Percentiles rank a stretch among this genome's conserved stretches.
Evolutionary conservation across 805 yeast genomes (phyloP).

Genomic region (Isabelozyma rhagii): DNA sequence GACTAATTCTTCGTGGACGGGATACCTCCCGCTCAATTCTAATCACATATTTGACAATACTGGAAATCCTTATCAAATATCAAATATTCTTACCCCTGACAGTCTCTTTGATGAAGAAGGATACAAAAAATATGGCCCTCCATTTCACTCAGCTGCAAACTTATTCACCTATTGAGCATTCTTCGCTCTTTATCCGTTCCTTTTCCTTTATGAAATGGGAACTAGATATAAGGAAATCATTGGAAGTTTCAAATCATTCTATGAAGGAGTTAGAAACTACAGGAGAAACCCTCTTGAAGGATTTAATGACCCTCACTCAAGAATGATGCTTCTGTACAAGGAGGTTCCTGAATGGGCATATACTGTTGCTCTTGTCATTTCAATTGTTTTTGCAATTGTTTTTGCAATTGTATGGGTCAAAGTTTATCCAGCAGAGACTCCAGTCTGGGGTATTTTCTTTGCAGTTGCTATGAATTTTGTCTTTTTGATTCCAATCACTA

Average conservation of each 20-base stretch:
- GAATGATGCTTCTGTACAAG: conserved; percentile 28
- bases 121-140: conserved; percentile 25
- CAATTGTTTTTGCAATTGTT: conserved; percentile 26
- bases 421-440: conserved; percentile 29
- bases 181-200: conserved; percentile 22
- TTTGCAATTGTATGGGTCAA: conserved; percentile 29
- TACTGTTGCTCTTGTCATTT: conserved; percentile 19
- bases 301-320: conserved; percentile 28
- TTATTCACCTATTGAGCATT: conserved; percentile 24
- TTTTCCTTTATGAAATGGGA: conserved; percentile 14
- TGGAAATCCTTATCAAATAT: conserved; percentile 43
- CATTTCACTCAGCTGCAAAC: conserved; percentile 28
- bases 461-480: conserved; percentile 29
- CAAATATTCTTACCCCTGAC: conserved; percentile 35
- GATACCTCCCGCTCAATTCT: conserved; percentile 35
- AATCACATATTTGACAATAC: conserved; percentile 46
- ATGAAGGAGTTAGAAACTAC: conserved; percentile 2
- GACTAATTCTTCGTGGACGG: conserved; percentile 21
- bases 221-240: neutral
- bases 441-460: conserved; percentile 36
- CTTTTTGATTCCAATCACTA: conserved; percentile 29
- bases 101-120: conserved; percentile 22
- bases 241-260: neutral
- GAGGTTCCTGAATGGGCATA: conserved; percentile 36
- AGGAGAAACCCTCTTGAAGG: conserved; percentile 26